Evolutionary conservation across 23 red algal species (phyloP), one percentile per base, ranked within the genome.

Genomic region (Cyanidium caldarium): DNA sequence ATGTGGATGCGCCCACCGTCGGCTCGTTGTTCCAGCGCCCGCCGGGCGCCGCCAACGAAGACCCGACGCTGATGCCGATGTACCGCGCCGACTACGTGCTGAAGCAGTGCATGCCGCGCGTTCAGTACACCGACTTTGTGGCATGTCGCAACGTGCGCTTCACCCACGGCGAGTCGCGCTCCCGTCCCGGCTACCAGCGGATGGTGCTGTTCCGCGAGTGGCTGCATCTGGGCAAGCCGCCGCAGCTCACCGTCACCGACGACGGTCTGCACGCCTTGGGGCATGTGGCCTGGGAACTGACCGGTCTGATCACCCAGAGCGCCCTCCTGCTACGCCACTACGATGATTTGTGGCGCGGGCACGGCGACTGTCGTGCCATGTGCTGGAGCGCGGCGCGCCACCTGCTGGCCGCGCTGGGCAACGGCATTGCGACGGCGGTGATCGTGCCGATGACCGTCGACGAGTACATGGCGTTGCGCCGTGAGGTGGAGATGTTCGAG

Each of bases 251-350:
- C 2, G 21, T 80, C 20, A 65, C 40, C 13, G 80, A 93, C 17
- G 72, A 79, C 23, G 80, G 31, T 13, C 36, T 93, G 34, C 38
- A 66, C 71, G 80, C 73, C 21, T 45, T 93, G 14, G 80, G 87
- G 12, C 82, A 93, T 14, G 66, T 93, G 20, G 79, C 76, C 2
- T 81, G 75, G 82, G 87, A 93, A 58, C 37, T 74, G 15, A 68
- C 79, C 21, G 87, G 87, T 31, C 42, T 80, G 1, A 40, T 93
- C 10, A 85, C 80, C 0, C 87, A 93, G 57, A 80, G 76, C 30
- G 76, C 80, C 12, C 68, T 93, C 12, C 44, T 93, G 40, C 57
- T 80, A 35, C 73, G 78, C 16, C 44, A 91, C 65, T 65, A 45
- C 28, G 67, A 57, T 2, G 56, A 68, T 1, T 13, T 66, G 0